Percentiles rank a stretch among this genome's conserved stretches.
These are phyloP conservation scores for Trichomonas gallinae DNA, from an alignment of 208 protist genomes.

Conservation along the genomic window DNA sequence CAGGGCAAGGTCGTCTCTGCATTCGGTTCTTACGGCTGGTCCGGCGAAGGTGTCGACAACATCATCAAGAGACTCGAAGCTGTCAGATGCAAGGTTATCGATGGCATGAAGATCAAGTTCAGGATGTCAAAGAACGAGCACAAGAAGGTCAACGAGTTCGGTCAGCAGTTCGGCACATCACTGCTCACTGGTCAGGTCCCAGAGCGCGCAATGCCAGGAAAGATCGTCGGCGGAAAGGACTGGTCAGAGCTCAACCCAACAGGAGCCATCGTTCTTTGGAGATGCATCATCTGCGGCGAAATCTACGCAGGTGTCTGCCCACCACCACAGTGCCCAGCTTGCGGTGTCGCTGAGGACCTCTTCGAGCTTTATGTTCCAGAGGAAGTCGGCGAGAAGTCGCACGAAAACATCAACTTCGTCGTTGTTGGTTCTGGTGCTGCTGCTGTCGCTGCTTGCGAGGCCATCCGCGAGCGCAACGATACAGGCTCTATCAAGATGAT, in stretches of 20 bases:
- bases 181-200: not conserved
- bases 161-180: not conserved
- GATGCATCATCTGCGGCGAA: not conserved
- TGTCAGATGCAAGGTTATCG: not conserved
- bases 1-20: not conserved
- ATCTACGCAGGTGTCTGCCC: not conserved
- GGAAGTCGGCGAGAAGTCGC: not conserved
- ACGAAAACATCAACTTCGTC: not conserved
- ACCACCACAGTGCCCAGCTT: not conserved
- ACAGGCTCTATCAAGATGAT: not conserved
- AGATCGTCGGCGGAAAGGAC: not conserved
- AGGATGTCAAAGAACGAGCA: not conserved
- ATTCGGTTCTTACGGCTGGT: not conserved
- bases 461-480: not conserved
- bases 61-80: not conserved
- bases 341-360: not conserved
- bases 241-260: not conserved
- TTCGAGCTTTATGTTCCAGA: not conserved
- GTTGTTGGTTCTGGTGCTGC: not conserved
- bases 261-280: not conserved
- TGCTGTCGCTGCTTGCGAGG: not conserved
- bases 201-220: not conserved
- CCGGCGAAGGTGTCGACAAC: constrained; percentile 16
- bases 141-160: not conserved
- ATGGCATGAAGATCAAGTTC: constrained; percentile 1